phyloP scores from a whole-genome alignment of 2,329 filamentous ascomycete species.

The Geosmithia putterillii region DNA sequence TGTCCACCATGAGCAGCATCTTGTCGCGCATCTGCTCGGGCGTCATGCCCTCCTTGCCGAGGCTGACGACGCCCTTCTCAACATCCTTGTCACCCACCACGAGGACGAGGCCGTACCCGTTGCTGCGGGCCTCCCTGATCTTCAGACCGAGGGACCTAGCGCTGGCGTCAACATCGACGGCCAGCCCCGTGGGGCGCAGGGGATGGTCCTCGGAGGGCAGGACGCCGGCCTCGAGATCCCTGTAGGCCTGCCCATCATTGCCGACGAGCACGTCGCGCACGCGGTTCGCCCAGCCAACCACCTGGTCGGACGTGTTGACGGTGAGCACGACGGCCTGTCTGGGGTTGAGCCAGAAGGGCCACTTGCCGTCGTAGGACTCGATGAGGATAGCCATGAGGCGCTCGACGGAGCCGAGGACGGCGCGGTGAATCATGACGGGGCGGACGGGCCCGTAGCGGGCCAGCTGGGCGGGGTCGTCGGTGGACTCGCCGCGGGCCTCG shows the following conservation, averaged over 20 bases:
- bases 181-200: slow-evolving; percentile 44
- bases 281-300: slow-evolving; percentile 35
- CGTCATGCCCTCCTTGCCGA: slow-evolving; percentile 26
- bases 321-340: slow-evolving; percentile 65
- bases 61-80: slow-evolving; percentile 38
- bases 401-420: slow-evolving; percentile 74
- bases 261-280: slow-evolving; percentile 40
- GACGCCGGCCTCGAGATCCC: slow-evolving; percentile 17
- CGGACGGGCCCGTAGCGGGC: slow-evolving; percentile 43
- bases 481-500: slow-evolving; percentile 40
- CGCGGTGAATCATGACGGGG: slow-evolving; percentile 76
- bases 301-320: slow-evolving; percentile 47
- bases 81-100: slow-evolving; percentile 59
- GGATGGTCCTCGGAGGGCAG: slow-evolving; percentile 26
- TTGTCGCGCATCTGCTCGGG: slow-evolving; percentile 30
- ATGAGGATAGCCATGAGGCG: slow-evolving; percentile 76
- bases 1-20: slow-evolving; percentile 31
- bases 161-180: slow-evolving; percentile 59
- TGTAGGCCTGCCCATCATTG: slow-evolving; percentile 16
- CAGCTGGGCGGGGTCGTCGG: slow-evolving; percentile 32
- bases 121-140: slow-evolving; percentile 56
- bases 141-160: slow-evolving; percentile 54
- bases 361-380: slow-evolving; percentile 67
- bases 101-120: slow-evolving; percentile 62
- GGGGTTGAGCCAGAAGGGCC: slow-evolving; percentile 84